These are phyloP conservation scores for Gossypium raimondii DNA, from an alignment of 345 rosid species.

Conservation along the genomic window DNA sequence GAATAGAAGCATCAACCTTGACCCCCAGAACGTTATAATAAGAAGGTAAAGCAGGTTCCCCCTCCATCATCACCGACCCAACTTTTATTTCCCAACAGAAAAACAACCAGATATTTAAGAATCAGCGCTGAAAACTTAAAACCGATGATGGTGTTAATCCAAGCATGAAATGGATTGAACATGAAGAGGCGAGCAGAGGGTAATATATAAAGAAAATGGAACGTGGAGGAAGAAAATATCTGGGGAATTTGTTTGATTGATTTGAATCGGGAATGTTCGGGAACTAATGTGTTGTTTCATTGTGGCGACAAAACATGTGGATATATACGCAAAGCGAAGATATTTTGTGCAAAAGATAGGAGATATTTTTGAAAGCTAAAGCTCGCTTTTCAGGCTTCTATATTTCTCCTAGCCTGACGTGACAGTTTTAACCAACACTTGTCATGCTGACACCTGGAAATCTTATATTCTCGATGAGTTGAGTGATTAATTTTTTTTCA, in stretches of 20 bases:
- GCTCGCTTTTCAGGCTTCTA: neutral
- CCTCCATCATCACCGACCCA: constrained; percentile 8
- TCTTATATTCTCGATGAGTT: neutral
- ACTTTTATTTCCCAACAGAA: neutral
- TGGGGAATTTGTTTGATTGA: neutral
- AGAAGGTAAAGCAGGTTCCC: constrained; percentile 16
- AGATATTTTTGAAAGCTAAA: neutral
- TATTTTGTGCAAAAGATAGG: neutral
- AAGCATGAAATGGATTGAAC: neutral
- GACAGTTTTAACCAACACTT: neutral
- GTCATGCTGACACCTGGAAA: neutral
- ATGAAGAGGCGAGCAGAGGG: neutral
- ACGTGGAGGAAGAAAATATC: neutral
- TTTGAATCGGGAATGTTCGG: neutral
- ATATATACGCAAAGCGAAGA: neutral
- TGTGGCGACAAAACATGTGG: neutral
- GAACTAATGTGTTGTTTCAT: neutral
- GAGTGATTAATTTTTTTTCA: too few species aligned
- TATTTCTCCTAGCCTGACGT: neutral
- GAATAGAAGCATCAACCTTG: constrained; percentile 29
- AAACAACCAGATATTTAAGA: neutral
- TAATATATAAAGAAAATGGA: neutral
- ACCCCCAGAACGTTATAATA: constrained; percentile 50
- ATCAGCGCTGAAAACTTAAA: neutral
- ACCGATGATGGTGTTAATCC: neutral